Percentiles rank a stretch among this genome's conserved stretches.
These are phyloP conservation scores for Sporothrix mexicana DNA, from an alignment of 2,329 filamentous ascomycete species.

Conservation along the genomic window DNA sequence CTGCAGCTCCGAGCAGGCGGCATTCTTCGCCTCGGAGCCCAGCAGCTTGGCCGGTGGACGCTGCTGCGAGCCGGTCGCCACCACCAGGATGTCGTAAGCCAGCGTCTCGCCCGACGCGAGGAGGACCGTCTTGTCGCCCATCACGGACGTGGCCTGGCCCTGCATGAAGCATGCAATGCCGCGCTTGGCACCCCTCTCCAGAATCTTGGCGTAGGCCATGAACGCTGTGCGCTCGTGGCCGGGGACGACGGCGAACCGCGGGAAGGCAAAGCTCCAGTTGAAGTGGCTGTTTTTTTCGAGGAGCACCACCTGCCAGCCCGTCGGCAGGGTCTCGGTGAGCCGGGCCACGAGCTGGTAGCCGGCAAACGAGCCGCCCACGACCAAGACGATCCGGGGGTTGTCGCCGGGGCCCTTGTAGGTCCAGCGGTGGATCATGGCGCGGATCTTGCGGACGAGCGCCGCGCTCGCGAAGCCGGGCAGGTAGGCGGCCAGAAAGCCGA, in stretches of 20 bases:
- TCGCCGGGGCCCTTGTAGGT: constrained; percentile 34
- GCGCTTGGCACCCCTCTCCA: constrained; percentile 44
- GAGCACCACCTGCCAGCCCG: constrained; percentile 58
- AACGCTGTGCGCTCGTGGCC: constrained; percentile 65
- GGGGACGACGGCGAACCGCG: constrained; percentile 62
- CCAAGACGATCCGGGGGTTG: constrained; percentile 54
- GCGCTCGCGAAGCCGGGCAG: constrained; percentile 14
- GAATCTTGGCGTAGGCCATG: constrained; percentile 60
- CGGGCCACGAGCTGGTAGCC: constrained; percentile 57
- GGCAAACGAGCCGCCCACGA: constrained; percentile 64
- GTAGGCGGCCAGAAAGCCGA: constrained; percentile 19
- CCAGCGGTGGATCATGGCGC: constrained; percentile 30
- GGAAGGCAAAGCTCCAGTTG: constrained; percentile 65
- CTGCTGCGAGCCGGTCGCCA: constrained; percentile 61
- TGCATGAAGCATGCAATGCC: constrained; percentile 50
- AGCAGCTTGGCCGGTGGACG: constrained; percentile 57
- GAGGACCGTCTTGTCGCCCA: not conserved
- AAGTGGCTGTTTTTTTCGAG: constrained; percentile 67
- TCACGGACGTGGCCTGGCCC: constrained; percentile 39
- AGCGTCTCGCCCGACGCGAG: constrained; percentile 47
- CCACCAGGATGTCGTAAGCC: constrained; percentile 60
- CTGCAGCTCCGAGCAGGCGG: constrained; percentile 52
- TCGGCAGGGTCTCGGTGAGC: constrained; percentile 56
- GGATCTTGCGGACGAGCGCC: constrained; percentile 12
- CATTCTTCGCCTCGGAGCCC: constrained; percentile 49